Evolutionary conservation across 441 rosid genomes (phyloP).

Genomic region (Aleurites moluccanus): DNA sequence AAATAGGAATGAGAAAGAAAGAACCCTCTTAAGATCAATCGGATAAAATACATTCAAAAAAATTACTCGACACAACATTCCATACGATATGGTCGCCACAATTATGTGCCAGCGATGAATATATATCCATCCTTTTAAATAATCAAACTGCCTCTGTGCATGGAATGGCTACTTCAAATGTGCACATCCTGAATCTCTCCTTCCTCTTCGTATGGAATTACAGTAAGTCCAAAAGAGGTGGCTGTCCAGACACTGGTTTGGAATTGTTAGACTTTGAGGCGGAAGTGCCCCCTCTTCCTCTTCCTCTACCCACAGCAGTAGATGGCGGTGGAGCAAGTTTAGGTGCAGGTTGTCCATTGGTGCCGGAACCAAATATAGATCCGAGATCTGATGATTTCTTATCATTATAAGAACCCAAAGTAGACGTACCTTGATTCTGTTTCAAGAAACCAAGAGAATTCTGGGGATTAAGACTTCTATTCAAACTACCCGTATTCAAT

Average conservation of each 20-base stretch:
- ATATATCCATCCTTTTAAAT: neutral
- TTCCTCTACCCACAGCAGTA: constrained; percentile 68
- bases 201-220: constrained; percentile 23
- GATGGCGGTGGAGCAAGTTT: constrained; percentile 85
- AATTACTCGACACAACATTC: neutral
- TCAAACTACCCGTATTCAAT: constrained; percentile 32
- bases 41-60: constrained; percentile 8
- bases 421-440: constrained; percentile 49
- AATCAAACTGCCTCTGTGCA: neutral
- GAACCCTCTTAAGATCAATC: neutral
- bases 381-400: constrained; percentile 60
- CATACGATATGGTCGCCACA: neutral
- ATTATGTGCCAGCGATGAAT: neutral
- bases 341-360: constrained; percentile 56
- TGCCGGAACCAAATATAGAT: constrained; percentile 70
- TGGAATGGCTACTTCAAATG: constrained; percentile 22
- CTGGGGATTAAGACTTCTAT: constrained; percentile 33
- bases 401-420: constrained; percentile 38
- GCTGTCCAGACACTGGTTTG: constrained; percentile 50
- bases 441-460: constrained; percentile 55
- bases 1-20: neutral
- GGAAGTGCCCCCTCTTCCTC: constrained; percentile 54
- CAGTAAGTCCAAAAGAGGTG: constrained; percentile 73
- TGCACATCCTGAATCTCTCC: constrained; percentile 12
- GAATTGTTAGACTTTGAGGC: constrained; percentile 43